These are phyloP conservation scores for Candida fluviatilis DNA, from an alignment of 805 yeast genomes.

Conservation along the genomic window DNA sequence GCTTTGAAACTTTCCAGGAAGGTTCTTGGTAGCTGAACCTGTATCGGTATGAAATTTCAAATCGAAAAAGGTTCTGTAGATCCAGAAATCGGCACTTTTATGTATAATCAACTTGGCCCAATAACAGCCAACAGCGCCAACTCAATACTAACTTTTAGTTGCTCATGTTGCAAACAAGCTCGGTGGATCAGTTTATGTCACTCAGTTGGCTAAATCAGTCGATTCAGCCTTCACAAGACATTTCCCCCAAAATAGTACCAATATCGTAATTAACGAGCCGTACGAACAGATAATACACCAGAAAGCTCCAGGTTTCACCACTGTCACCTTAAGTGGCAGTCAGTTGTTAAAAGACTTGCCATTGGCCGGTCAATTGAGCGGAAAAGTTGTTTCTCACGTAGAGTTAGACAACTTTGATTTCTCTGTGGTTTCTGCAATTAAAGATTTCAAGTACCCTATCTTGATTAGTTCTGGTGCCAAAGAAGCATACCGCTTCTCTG, in stretches of 20 bases:
- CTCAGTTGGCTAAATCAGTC: slow-evolving; percentile 46
- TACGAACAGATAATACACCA: slow-evolving; percentile 20
- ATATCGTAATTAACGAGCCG: slow-evolving; percentile 48
- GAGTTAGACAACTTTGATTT: slow-evolving; percentile 59
- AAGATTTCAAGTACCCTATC: slow-evolving; percentile 62
- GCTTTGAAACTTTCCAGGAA: no score
- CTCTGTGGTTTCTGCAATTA: slow-evolving; percentile 63
- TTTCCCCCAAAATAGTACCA: slow-evolving; percentile 15
- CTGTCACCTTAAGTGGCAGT: slow-evolving; percentile 51
- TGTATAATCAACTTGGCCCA: no score
- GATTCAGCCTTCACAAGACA: slow-evolving; percentile 25
- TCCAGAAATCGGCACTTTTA: no score
- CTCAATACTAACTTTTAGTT: slow-evolving; percentile 4
- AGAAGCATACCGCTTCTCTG: slow-evolving; percentile 44
- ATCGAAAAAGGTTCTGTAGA: no score
- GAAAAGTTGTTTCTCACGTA: slow-evolving; percentile 55
- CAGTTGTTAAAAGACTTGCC: slow-evolving; percentile 61
- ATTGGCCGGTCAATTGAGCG: slow-evolving; percentile 39
- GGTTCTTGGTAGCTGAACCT: background rate
- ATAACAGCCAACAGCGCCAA: no score
- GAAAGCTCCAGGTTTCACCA: slow-evolving; percentile 21
- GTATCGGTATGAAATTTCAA: no score
- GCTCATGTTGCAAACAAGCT: slow-evolving; percentile 8
- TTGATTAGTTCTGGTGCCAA: slow-evolving; percentile 60
- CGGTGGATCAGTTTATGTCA: slow-evolving; percentile 29